Evolutionary conservation across 805 yeast species (phyloP).

Genomic region (Yamadazyma sp.): DNA sequence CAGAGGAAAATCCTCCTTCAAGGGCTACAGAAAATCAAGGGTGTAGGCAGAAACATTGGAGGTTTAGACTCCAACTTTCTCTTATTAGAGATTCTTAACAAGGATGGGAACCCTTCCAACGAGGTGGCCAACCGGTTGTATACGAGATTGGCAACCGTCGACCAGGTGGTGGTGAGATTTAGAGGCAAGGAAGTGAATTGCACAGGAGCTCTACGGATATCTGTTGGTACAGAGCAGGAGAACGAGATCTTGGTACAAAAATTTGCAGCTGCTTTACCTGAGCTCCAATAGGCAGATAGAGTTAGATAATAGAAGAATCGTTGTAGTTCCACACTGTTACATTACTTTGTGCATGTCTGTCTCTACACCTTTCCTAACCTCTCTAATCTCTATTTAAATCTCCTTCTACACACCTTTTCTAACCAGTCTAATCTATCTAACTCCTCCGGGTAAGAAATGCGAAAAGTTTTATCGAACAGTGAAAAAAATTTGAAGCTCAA

Average conservation of each 20-base stretch:
- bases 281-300: too few species aligned
- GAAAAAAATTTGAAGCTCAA: slow-evolving; percentile 1
- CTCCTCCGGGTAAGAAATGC: slow-evolving; percentile 1
- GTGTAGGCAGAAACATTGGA: slow-evolving; percentile 76
- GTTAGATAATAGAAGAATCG: too few species aligned
- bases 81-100: slow-evolving; percentile 66
- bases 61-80: slow-evolving; percentile 86
- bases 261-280: slow-evolving; percentile 26
- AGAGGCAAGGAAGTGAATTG: slow-evolving; percentile 92
- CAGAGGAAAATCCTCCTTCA: slow-evolving; percentile 58
- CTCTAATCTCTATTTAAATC: too few species aligned
- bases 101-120: slow-evolving; percentile 63
- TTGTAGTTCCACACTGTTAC: too few species aligned
- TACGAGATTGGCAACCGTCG: slow-evolving; percentile 63
- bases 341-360: too few species aligned
- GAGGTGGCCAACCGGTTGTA: slow-evolving; percentile 67
- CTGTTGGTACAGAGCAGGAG: slow-evolving; percentile 82
- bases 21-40: slow-evolving; percentile 54
- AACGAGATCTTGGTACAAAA: slow-evolving; percentile 56
- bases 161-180: slow-evolving; percentile 82
- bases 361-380: too few species aligned
- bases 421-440: too few species aligned
- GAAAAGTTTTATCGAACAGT: neutral
- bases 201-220: slow-evolving; percentile 79
- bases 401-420: too few species aligned